phyloP scores from a whole-genome alignment of 2,329 filamentous ascomycete genomes.

The Stromatinia cepivora region DNA sequence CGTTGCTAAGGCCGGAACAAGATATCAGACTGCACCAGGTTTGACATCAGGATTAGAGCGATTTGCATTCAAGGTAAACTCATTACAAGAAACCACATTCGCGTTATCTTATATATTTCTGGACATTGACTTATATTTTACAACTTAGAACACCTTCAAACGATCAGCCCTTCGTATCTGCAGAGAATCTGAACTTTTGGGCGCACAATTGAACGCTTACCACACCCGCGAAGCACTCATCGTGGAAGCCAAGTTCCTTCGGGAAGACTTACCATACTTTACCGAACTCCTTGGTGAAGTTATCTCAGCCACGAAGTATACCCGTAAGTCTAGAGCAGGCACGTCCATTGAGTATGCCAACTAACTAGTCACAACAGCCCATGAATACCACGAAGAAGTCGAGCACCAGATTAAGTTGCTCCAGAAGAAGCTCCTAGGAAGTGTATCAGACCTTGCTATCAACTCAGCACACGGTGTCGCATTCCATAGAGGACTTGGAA shows the following conservation, averaged over 20 bases:
- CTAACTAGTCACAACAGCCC: constrained; percentile 54
- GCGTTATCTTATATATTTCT: background rate
- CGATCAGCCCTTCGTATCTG: constrained; percentile 90
- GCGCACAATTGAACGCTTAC: constrained; percentile 82
- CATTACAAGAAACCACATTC: constrained; percentile 24
- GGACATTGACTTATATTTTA: constrained; percentile 25
- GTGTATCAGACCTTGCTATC: constrained; percentile 67
- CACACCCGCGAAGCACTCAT: constrained; percentile 93
- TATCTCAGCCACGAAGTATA: constrained; percentile 82
- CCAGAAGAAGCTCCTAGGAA: constrained; percentile 70
- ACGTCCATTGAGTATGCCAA: background rate
- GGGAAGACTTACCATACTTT: constrained; percentile 96
- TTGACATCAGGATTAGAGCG: constrained; percentile 87
- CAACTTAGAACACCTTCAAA: constrained; percentile 72
- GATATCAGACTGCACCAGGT: constrained; percentile 88
- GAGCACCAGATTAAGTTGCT: constrained; percentile 72
- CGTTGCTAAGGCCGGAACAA: constrained; percentile 90
- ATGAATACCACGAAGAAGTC: constrained; percentile 90
- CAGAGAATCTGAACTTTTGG: constrained; percentile 92
- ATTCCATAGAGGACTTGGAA: constrained; percentile 91
- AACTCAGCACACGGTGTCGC: constrained; percentile 84
- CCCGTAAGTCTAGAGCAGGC: constrained; percentile 54
- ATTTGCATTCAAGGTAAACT: constrained; percentile 86
- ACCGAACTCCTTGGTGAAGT: constrained; percentile 93
- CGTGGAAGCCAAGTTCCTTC: constrained; percentile 90